A percentile compares a stretch with the other conserved stretches of the same genome.
These are phyloP conservation scores for Barnettozyma sp. DNA, from an alignment of 805 yeast species.

Conservation along the genomic window DNA sequence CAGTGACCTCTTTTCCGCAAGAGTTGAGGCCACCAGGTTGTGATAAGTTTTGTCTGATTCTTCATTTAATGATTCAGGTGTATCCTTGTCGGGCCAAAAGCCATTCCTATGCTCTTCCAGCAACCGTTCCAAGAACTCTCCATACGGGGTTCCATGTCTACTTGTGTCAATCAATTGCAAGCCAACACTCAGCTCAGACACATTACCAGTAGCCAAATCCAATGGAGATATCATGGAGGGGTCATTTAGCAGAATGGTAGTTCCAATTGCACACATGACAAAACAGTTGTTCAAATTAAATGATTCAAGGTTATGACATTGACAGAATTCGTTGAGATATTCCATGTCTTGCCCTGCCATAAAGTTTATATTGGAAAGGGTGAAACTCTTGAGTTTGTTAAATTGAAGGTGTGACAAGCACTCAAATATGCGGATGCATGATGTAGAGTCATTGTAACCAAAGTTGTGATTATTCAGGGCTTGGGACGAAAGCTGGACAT, in stretches of 20 bases:
- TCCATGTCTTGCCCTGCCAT: conserved; percentile 3
- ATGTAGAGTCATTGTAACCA: conserved; percentile 1
- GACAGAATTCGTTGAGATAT: conserved; percentile 1
- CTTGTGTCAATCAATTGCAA: conserved; percentile 1
- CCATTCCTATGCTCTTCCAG: conserved; percentile 2
- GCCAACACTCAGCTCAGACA: background rate
- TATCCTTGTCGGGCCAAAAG: conserved; percentile 1
- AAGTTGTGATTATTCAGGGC: conserved; percentile 2
- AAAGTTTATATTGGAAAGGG: conserved; percentile 4
- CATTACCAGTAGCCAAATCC: background rate
- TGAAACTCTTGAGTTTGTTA: background rate
- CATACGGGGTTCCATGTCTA: conserved; percentile 1
- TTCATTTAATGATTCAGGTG: background rate
- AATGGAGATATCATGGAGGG: background rate
- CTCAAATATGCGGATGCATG: background rate
- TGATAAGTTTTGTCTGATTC: background rate
- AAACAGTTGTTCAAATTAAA: conserved; percentile 5
- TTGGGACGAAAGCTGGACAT: background rate
- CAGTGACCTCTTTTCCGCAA: conserved; percentile 1
- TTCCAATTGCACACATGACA: conserved; percentile 2
- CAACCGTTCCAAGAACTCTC: background rate
- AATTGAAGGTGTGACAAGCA: conserved; percentile 1
- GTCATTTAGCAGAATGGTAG: background rate
- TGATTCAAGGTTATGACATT: background rate
- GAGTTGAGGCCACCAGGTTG: background rate